A percentile compares a stretch with the other conserved stretches of the same genome.
These are phyloP conservation scores for Boletus sp. DNA, from an alignment of 1,284 basidiomycete genomes.

Conservation along the genomic window DNA sequence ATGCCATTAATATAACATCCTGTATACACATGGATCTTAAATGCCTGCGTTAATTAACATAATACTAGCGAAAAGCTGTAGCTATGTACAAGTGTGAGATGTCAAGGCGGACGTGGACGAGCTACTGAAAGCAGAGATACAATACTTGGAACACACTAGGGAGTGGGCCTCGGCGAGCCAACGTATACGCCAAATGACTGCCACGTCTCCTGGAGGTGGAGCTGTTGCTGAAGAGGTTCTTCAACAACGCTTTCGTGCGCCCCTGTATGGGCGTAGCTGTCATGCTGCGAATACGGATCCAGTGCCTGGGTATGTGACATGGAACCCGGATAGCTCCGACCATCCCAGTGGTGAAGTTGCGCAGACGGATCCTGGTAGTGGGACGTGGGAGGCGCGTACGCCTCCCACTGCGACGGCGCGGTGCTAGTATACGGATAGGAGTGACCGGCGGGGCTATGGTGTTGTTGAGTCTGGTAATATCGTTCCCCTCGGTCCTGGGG, in stretches of 20 bases:
- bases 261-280: background rate
- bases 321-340: slow-evolving; percentile 4
- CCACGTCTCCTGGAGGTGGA: slow-evolving; percentile 56
- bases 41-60: background rate
- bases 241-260: background rate
- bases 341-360: slow-evolving; percentile 17
- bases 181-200: slow-evolving; percentile 53
- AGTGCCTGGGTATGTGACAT: background rate
- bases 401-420: slow-evolving; percentile 1
- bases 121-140: background rate
- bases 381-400: slow-evolving; percentile 1
- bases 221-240: slow-evolving; percentile 29
- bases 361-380: slow-evolving; percentile 9
- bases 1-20: slow-evolving; percentile 5
- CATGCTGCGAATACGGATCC: slow-evolving; percentile 7
- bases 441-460: slow-evolving; percentile 39
- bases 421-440: slow-evolving; percentile 29
- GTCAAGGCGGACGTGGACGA: background rate
- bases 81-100: background rate
- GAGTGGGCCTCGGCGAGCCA: slow-evolving; percentile 23
- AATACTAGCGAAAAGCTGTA: background rate
- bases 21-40: background rate
- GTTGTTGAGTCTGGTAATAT: slow-evolving; percentile 11
- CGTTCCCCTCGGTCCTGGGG: slow-evolving; percentile 13
- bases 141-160: slow-evolving; percentile 1